phyloP scores from a whole-genome alignment of 768 basidiomycete genomes.

The Collybiopsis confluens region DNA sequence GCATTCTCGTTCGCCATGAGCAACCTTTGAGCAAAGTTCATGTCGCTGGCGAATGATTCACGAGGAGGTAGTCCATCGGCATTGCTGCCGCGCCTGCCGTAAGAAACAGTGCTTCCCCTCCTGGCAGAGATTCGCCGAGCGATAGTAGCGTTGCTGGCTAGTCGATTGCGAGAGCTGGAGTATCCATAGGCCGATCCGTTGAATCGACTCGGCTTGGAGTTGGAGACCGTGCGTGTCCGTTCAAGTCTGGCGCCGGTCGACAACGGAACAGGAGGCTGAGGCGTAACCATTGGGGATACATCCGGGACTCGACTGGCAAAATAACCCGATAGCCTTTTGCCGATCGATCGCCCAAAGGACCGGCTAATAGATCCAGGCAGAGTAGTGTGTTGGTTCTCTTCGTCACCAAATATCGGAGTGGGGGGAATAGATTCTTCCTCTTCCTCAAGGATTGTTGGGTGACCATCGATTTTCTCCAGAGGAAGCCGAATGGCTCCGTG shows the following conservation, averaged over 20 bases:
- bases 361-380: constrained; percentile 27
- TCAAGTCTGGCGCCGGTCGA: constrained; percentile 36
- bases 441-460: constrained; percentile 55
- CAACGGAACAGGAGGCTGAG: constrained; percentile 44
- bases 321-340: constrained; percentile 54
- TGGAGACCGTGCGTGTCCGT: constrained; percentile 42
- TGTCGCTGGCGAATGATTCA: constrained; percentile 44
- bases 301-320: constrained; percentile 51
- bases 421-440: constrained; percentile 45
- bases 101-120: constrained; percentile 52
- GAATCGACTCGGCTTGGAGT: constrained; percentile 47
- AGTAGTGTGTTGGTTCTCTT: constrained; percentile 31
- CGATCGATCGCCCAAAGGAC: constrained; percentile 42
- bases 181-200: constrained; percentile 85
- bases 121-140: constrained; percentile 31
- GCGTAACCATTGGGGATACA: constrained; percentile 20
- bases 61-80: constrained; percentile 32
- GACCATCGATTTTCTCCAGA: constrained; percentile 60
- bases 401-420: constrained; percentile 43
- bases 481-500: constrained; percentile 81
- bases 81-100: constrained; percentile 45
- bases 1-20: constrained; percentile 93
- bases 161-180: constrained; percentile 47
- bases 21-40: constrained; percentile 85
- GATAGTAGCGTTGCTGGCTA: constrained; percentile 43